These are phyloP conservation scores for Crithidia acanthocephali DNA, from an alignment of 208 protist species.

Conservation along the genomic window DNA sequence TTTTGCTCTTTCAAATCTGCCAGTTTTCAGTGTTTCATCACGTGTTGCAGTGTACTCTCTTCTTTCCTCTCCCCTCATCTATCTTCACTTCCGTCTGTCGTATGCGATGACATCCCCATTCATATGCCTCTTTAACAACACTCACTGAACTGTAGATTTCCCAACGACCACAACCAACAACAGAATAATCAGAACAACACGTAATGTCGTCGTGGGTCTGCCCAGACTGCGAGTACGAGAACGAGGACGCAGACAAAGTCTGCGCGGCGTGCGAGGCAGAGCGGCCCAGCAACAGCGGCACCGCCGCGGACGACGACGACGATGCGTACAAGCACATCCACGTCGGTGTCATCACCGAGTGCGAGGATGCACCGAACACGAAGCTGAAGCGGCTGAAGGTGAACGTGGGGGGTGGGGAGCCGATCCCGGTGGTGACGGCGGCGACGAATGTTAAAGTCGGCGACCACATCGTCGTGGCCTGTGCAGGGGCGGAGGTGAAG, in stretches of 20 bases:
- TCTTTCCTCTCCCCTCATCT: not conserved
- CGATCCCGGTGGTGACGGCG: conserved; percentile 74
- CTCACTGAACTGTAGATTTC: not conserved
- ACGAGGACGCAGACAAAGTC: conserved; percentile 39
- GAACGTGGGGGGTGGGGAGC: conserved; percentile 50
- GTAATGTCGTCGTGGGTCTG: conserved; percentile 53
- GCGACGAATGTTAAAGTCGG: conserved; percentile 73
- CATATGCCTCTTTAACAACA: not conserved
- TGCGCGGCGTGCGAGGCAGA: conserved; percentile 67
- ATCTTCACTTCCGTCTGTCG: not conserved
- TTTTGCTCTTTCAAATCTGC: no score
- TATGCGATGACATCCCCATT: no score
- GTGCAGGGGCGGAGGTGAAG: conserved; percentile 65
- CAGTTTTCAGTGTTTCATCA: no score
- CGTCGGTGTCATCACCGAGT: conserved; percentile 56
- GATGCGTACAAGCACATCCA: conserved; percentile 51
- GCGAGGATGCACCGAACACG: conserved; percentile 57
- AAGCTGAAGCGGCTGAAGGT: conserved; percentile 77
- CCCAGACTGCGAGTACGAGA: conserved; percentile 62
- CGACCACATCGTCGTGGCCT: conserved; percentile 63
- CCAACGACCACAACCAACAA: not conserved
- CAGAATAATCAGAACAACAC: no score
- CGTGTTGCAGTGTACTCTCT: no score
- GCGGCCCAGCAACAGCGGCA: conserved; percentile 27
- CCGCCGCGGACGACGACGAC: conserved; percentile 37